Percentiles rank a stretch among this genome's conserved stretches.
These are phyloP conservation scores for Magnaporthiopsis rhizophila DNA, from an alignment of 2,329 filamentous ascomycete species.

Conservation along the genomic window DNA sequence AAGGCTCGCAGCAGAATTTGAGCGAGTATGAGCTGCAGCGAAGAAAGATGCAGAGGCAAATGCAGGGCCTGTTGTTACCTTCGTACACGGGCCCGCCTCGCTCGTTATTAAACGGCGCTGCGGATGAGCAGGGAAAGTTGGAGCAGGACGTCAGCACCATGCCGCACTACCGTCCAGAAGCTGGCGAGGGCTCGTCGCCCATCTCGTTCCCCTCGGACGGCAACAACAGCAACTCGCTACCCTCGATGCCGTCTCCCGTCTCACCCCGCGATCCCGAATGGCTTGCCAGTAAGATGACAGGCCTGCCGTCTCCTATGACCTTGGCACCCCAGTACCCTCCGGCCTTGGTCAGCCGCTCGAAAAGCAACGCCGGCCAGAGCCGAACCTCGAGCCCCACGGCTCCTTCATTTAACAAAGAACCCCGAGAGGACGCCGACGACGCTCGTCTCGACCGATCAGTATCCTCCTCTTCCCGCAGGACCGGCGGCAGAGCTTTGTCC, in stretches of 20 bases:
- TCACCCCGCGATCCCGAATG: slow-evolving; percentile 34
- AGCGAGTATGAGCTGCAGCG: slow-evolving; percentile 43
- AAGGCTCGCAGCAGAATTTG: slow-evolving; percentile 28
- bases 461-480: slow-evolving; percentile 13
- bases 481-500: slow-evolving; percentile 13
- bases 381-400: slow-evolving; percentile 6
- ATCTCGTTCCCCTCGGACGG: slow-evolving; percentile 26
- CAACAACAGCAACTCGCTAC: slow-evolving; percentile 30
- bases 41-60: slow-evolving; percentile 42
- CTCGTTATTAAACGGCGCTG: slow-evolving; percentile 20
- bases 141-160: slow-evolving; percentile 24
- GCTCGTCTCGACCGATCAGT: slow-evolving; percentile 19
- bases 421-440: background rate
- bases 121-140: slow-evolving; percentile 22
- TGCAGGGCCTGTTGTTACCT: slow-evolving; percentile 41
- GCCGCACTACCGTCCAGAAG: slow-evolving; percentile 25
- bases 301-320: slow-evolving; percentile 35
- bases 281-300: slow-evolving; percentile 25
- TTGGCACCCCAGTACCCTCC: slow-evolving; percentile 17
- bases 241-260: slow-evolving; percentile 39
- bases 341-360: slow-evolving; percentile 14
- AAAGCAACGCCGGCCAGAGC: slow-evolving; percentile 12
- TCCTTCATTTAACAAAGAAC: background rate
- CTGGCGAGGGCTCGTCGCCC: slow-evolving; percentile 20
- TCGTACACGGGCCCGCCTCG: slow-evolving; percentile 35